Evolutionary conservation across 192 early-diverging fungal genomes (phyloP), one percentile per base, ranked within the genome.

Genomic region (Backusella liffmaniae): DNA sequence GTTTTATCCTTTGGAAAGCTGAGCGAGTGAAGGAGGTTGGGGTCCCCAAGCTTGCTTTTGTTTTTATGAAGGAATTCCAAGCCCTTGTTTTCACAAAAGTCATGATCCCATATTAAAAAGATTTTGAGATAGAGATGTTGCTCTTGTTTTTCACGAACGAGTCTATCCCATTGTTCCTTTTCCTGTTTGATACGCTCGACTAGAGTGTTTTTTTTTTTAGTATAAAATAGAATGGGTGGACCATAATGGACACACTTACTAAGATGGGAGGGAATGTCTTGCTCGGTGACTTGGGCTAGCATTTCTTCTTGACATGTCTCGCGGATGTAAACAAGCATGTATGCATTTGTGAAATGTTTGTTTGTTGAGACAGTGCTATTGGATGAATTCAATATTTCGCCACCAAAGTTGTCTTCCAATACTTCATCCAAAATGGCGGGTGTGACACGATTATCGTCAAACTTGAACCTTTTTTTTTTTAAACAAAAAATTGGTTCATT

Each of bases 291-390:
- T 23, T 89, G 86, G 10, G 85, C 83, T 66, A 98, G 83, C 32
- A 98, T 87, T n/a, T 88, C 74, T 37, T 92, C 91, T 72, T 91
- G 81, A 76, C 91, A 84, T 10, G 84, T 74, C 77, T 95, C 90
- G 66, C 96, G 92, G 42, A 99, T 90, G 76, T 99, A 99, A 23
- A 98, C 96, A 81, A 99, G 85, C 97, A 99, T 98, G 87, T 99
- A 99, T 12, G 98, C 98, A 76, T 97, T 99, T 3, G 94, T 96
- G 78, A 94, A 97, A 21, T 95, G 92, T 80, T 94, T 97, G 32
- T 78, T 69, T 18, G 82, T 78, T 36, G 80, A 82, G 3, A 72
- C 39, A 10, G 82, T 80, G n/a, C 15, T 71, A 46, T 9, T 18
- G 46, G 46, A n/a, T 23, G 32, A 39, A 56, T 77, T 68, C 37